Evolutionary conservation across 139 green algal species (phyloP), one percentile per base, ranked within the genome.

Genomic region (Haematococcus lacustris): DNA sequence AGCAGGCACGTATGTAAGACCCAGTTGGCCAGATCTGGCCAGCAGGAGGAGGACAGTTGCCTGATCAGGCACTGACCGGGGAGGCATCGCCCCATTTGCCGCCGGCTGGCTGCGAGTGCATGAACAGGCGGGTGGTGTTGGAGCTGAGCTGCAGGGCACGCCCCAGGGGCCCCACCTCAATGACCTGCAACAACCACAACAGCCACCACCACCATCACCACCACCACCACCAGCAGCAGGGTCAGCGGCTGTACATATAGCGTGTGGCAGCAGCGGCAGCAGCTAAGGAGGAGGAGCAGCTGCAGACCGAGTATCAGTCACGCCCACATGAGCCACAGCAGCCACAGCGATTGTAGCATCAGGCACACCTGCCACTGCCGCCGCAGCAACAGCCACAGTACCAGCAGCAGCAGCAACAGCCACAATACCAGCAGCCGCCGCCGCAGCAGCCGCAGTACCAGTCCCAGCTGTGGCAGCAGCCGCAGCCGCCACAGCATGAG

Each of bases 151-250:
- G 35, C 28, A 37, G 71, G n/a, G 76, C 76, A 0, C 70, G 39
- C 3, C 86, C 88, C 5, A 93, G 68, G 43, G 84, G 80, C 3
- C 78, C 79, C 30, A 93, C 68, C 61, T 93, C 88, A 13, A 93
- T 32, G 1, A 93, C 79, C 76, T 91, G 61, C 6, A 66, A 1
- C 0, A 38, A 21, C 43, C 38, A 35, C 41, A 5, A 3, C 43
- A 66, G 25, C 7, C 43, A 1, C 0, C 32, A 21, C 43, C 34
- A 71, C 9, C 23, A 32, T 38, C 34, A 71, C 9, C 23, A 32
- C 33, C 38, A 66, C n/a, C n/a, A n/a, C n/a, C n/a, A n/a, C n/a
- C n/a, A n/a, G n/a, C n/a, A n/a, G n/a, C n/a, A n/a, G n/a, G n/a
- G n/a, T n/a, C n/a, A 30, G 28, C 26, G 23, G 59, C 59, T 37